Conservation (phyloP, 208 protist genomes). For the Acanthamoeba culbertsoni region DNA sequence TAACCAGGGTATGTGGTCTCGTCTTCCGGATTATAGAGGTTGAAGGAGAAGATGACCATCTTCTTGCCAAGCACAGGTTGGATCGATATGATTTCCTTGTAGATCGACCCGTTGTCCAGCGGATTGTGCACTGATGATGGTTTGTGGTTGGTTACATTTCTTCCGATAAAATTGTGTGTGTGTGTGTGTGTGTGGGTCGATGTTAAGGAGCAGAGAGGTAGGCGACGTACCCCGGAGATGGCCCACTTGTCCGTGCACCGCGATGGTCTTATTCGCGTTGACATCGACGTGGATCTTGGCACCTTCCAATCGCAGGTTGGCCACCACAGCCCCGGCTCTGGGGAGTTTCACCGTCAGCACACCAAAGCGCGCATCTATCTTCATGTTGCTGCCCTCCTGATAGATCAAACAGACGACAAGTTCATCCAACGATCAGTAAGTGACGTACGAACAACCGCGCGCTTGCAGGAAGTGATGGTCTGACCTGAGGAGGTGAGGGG, state of each 20-base stretch:
- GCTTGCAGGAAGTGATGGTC: background rate
- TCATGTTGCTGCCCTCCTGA: background rate
- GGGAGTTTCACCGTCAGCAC: background rate
- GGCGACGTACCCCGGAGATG: background rate
- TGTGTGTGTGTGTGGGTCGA: too few relatives aligned
- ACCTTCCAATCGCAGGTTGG: background rate
- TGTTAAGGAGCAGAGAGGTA: background rate
- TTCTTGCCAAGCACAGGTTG: constrained; percentile 16
- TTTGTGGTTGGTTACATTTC: background rate
- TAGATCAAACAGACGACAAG: background rate
- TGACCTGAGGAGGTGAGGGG: background rate
- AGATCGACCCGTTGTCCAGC: background rate
- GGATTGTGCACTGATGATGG: background rate
- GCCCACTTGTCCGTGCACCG: background rate
- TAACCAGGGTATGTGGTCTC: background rate
- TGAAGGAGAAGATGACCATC: constrained; percentile 40
- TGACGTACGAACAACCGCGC: background rate
- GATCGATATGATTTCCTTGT: constrained; percentile 33
- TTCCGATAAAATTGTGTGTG: background rate
- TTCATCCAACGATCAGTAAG: background rate
- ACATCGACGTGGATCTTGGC: constrained; percentile 11
- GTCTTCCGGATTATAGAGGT: constrained; percentile 29
- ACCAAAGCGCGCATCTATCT: constrained; percentile 2
- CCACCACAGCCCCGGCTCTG: background rate
- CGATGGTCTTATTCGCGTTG: background rate